Base-by-base conservation (phyloP, 2,329 filamentous ascomycete genomes). In the Aschersonia sp. region DNA sequence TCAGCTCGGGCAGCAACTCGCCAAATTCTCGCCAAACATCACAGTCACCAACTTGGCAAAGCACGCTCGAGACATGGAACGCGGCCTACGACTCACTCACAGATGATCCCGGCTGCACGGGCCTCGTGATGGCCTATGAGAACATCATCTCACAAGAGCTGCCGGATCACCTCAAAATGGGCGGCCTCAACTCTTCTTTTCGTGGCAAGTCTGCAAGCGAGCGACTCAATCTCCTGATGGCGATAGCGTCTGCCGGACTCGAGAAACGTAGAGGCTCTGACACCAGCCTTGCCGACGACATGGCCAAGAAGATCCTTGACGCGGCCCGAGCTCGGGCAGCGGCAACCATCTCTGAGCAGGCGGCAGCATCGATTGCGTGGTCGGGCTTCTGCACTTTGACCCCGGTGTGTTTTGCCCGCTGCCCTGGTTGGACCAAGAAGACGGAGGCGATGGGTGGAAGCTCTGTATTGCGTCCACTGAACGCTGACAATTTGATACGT, bases 361-460 rank as follows among this genome's bases (percentile, higher is more conserved):
- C 58, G 4, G 57, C 59, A 4, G 54, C 61, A 5, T 57, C 59
- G 6, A 50, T 65, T 4, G 62, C 63, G 30, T 66, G 62, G 63
- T 55, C 62, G 4, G 64, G 64, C 9, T 54, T 66, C 31, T 65
- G 61, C 51, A 63, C 60, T 28, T 48, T 66, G 47, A 66, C 64
- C 30, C 64, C 64, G 46, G 64, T 66, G 57, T 32, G 58, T 49
- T 42, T 42, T 12, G 7, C 40, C 40, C 30, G 43, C 43, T 29
- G 12, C 5, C 40, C 20, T 35, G 40, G 28, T 48, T 4, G 20
- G 20, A 20, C 20, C 20, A 20, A 20, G 20, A 20, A 20, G 20
- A 20, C 20, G 20, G 20, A 20, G 20, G 2, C 20, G 20, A 20
- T 20, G 20, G 20, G 20, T 20, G 20, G 20, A 20, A 20, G 20